Conservation (phyloP, 176 grass and related monocot genomes). For the Aegilops tauschii region DNA sequence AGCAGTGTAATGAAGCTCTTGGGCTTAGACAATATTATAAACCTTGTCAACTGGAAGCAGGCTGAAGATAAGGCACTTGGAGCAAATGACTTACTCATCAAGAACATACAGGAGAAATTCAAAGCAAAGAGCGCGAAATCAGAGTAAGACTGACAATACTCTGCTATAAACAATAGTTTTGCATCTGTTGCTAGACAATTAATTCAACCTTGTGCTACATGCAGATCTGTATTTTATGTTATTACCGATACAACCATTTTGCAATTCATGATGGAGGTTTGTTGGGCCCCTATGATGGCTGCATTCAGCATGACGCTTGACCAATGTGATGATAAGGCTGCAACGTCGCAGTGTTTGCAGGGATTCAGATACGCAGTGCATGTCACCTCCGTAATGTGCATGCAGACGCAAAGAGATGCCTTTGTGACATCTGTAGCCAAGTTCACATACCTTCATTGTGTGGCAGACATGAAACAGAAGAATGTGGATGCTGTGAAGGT, state of each 20-base stretch:
- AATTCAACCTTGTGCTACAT: conserved; percentile 33
- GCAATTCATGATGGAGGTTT: conserved; percentile 97
- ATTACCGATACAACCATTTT: conserved; percentile 86
- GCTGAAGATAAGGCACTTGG: conserved; percentile 82
- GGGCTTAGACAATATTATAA: conserved; percentile 94
- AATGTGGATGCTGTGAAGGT: conserved; percentile 99
- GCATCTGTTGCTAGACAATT: not conserved
- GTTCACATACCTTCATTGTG: conserved; percentile 98
- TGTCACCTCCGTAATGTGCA: conserved; percentile 87
- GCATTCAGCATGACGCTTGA: conserved; percentile 99
- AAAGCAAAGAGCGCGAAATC: conserved; percentile 93
- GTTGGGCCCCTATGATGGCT: conserved; percentile 98
- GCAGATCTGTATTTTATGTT: conserved; percentile 84
- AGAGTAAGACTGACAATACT: conserved; percentile 56
- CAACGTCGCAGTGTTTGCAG: conserved; percentile 83
- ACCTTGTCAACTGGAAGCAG: conserved; percentile 84
- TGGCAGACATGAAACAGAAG: conserved; percentile 98
- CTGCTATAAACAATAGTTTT: not conserved
- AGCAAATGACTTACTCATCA: conserved; percentile 89
- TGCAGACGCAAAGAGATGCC: conserved; percentile 97
- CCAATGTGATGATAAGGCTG: conserved; percentile 84
- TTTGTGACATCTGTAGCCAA: conserved; percentile 98
- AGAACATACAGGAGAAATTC: conserved; percentile 98
- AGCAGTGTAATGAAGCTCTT: conserved; percentile 85
- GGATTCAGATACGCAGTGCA: conserved; percentile 89